Base-by-base conservation (phyloP, 1,284 basidiomycete species). In the Thecaphora thlaspeos region DNA sequence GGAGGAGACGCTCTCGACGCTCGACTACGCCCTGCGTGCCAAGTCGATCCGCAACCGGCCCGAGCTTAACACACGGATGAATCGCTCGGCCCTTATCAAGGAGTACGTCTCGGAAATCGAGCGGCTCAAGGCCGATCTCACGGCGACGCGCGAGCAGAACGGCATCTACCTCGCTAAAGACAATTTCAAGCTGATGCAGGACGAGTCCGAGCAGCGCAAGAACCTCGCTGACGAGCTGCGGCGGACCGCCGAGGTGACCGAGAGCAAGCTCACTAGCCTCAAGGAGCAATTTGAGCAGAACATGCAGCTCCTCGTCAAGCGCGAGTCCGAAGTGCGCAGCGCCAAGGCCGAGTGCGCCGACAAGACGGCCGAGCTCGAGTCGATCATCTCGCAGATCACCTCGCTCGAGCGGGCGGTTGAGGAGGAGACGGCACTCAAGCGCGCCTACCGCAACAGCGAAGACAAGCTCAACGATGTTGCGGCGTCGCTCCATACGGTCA, bases 81-180 rank as follows among this genome's bases (percentile, higher is more conserved):
- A 90, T 7, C 88, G 92, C 34, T 90, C 92, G 51, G 87, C 90
- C 0, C 84, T 98, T 32, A 82, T 99, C 48, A 92, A 92, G 76
- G 94, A 98, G 78, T 97, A 96, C 74, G 84, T 96, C 32, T 85
- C 83, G n/a, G 94, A 98, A 78, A 96, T 98, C 44, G 91, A 94
- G 71, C 86, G 90, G 4, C 83, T 98, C 41, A 95, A 96, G 78
- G 85, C 87, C 1, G 94, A 98, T 67, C 82, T 98, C 28, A 81
- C 90, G 1, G 81, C 72, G 2, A 57, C 75, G 1, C 66, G 75
- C 46, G 55, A 62, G 24, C 67, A 73, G 51, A 71, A 68, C 48
- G 75, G 75, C 41, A 64, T 77, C 50, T 77, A 69, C 44, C 56
- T 75, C 41, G 60, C 60, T 37, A 55, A 62, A 17, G 74, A 75